A percentile compares a stretch with the other conserved stretches of the same genome.
Evolutionary conservation across 371 early-diverging fungal genomes (phyloP).

Genomic region (Mucor velutinosus): DNA sequence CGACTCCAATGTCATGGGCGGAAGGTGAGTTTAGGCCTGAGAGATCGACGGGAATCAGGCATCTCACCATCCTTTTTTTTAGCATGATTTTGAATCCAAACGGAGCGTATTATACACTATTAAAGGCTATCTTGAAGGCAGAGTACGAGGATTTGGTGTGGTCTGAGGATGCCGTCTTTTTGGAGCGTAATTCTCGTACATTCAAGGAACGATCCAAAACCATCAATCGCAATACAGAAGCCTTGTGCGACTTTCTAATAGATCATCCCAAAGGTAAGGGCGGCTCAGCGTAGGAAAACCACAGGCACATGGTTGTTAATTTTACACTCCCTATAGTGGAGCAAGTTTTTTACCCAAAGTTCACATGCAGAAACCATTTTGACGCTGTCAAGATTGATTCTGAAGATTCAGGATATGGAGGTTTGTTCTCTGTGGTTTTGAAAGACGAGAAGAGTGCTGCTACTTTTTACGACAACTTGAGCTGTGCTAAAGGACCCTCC

Average conservation of each 20-base stretch:
- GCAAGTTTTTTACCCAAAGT: slow-evolving; percentile 85
- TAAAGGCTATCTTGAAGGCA: slow-evolving; percentile 55
- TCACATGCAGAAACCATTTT: slow-evolving; percentile 70
- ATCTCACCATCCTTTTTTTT: neutral
- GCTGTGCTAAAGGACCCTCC: slow-evolving; percentile 90
- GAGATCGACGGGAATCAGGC: neutral
- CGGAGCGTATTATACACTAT: slow-evolving; percentile 51
- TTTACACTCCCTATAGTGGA: slow-evolving; percentile 51
- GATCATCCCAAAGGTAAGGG: slow-evolving; percentile 64
- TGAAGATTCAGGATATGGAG: slow-evolving; percentile 81
- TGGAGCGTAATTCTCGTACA: slow-evolving; percentile 93
- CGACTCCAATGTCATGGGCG: slow-evolving; percentile 97
- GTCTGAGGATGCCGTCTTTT: slow-evolving; percentile 90
- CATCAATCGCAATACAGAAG: slow-evolving; percentile 83
- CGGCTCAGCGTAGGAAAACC: neutral
- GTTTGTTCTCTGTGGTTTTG: slow-evolving; percentile 84
- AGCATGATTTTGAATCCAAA: slow-evolving; percentile 87
- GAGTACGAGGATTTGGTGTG: slow-evolving; percentile 86
- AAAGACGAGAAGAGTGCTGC: slow-evolving; percentile 60
- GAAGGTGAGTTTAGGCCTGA: slow-evolving; percentile 56
- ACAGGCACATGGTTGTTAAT: neutral
- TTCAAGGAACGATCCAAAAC: slow-evolving; percentile 71
- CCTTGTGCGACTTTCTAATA: slow-evolving; percentile 70
- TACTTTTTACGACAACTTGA: slow-evolving; percentile 81
- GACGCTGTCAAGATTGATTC: slow-evolving; percentile 51